A percentile compares a stretch with the other conserved stretches of the same genome.
These are phyloP conservation scores for Taphrina deformans DNA, from an alignment of 1,139 yeast species.

Conservation along the genomic window DNA sequence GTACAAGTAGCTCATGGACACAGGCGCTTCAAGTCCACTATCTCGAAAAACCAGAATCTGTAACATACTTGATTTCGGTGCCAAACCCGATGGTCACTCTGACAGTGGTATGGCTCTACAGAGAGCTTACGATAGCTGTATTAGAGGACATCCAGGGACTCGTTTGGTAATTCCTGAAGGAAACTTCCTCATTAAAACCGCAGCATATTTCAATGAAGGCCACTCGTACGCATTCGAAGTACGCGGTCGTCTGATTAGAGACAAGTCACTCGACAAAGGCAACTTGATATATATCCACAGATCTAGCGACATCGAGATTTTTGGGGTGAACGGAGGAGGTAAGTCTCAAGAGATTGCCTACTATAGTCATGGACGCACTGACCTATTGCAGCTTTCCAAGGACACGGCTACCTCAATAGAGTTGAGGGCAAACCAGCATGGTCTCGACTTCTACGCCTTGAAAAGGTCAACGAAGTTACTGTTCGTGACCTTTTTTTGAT, in stretches of 20 bases:
- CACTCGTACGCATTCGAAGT: neutral
- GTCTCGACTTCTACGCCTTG: neutral
- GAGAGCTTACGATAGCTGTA: neutral
- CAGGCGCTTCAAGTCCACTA: conserved; percentile 6
- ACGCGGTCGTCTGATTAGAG: neutral
- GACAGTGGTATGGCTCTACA: neutral
- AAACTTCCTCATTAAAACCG: neutral
- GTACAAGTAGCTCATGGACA: neutral
- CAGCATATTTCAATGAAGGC: neutral
- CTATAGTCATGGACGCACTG: neutral
- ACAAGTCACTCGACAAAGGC: neutral
- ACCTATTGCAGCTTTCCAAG: neutral
- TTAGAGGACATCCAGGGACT: neutral
- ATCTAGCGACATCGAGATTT: neutral
- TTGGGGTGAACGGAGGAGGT: conserved; percentile 8
- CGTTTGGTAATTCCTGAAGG: conserved; percentile 1
- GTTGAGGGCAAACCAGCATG: neutral
- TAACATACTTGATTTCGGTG: conserved; percentile 4
- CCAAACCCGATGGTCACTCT: neutral
- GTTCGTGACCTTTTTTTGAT: conserved; percentile 1
- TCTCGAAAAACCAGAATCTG: neutral
- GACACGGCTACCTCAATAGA: conserved; percentile 5
- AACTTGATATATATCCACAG: neutral
- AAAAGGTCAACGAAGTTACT: neutral
- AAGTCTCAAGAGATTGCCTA: neutral